Base-by-base conservation (phyloP, 306 rosid genomes). In the Prunus mume region DNA sequence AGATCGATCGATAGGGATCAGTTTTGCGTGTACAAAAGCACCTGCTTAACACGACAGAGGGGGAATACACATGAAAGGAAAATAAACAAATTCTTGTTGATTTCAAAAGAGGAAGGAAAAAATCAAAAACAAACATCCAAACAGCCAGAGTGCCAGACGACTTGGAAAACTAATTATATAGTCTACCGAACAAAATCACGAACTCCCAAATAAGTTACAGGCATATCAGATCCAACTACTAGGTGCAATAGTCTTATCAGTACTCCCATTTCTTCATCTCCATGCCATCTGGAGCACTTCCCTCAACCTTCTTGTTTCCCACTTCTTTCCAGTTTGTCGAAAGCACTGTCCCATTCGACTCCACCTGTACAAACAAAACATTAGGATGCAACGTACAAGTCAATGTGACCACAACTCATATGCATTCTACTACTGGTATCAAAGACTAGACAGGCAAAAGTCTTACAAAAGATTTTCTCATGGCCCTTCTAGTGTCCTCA, bases 311-410 rank as follows among this genome's bases (percentile, higher is more conserved):
- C 91, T 90, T 95, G 47, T 80, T 41, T 28, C 99, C 97, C 58
- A 95, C 99, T 85, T 95, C 99, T 67, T 91, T 95, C 99, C 99
- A 95, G 79, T 95, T 95, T 43, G 99, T 92, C 0, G 99, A 95
- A 30, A 95, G 91, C 61, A 95, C 97, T 0, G 97, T 95, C 65
- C 97, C 99, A 49, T 92, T 92, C 0, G 97, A 95, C 80, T 92
- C 97, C 56, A 92, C 93, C 99, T 95, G 61, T 27, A 76, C 60
- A 9, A 65, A 51, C 19, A 27, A 47, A 5, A 18, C 58, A 64
- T 73, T 62, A 72, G 8, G 3, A 49, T 65, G 38, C 47, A 45
- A 49, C 3, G n/a, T 3, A 14, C 2, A 38, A 14, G 49, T 65
- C 27, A 6, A 13, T 41, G 25, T 3, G 64, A 65, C 38, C 3